phyloP scores from a whole-genome alignment of 352 stramenopile species.

The Globisporangium lucens region DNA sequence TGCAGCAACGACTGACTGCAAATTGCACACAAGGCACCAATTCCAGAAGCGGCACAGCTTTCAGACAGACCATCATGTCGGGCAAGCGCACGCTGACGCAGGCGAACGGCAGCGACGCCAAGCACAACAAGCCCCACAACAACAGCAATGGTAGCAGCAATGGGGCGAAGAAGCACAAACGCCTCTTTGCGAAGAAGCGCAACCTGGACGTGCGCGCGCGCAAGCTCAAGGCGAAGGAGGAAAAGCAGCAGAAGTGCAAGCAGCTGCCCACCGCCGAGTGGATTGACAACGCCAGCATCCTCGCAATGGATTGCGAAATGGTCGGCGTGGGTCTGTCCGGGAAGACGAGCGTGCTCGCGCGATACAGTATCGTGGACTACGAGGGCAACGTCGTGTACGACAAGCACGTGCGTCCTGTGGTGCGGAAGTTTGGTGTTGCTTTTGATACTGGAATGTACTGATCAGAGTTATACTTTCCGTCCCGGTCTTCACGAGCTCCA shows the following conservation, averaged over 20 bases:
- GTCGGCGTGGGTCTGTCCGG: slow-evolving; percentile 76
- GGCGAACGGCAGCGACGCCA: slow-evolving; percentile 7
- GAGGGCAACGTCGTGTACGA: slow-evolving; percentile 83
- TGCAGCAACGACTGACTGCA: neutral
- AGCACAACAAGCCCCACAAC: slow-evolving; percentile 7
- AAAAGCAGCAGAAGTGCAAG: slow-evolving; percentile 45
- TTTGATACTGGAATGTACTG: neutral
- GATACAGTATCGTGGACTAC: slow-evolving; percentile 87
- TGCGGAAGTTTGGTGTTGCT: slow-evolving; percentile 4
- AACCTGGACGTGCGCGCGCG: slow-evolving; percentile 33
- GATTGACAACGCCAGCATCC: slow-evolving; percentile 74
- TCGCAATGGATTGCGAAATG: slow-evolving; percentile 90
- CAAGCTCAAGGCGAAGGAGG: slow-evolving; percentile 46
- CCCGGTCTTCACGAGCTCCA: slow-evolving; percentile 59
- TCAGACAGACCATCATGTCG: slow-evolving; percentile 7
- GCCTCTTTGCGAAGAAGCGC: slow-evolving; percentile 25
- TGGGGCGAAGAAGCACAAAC: slow-evolving; percentile 26
- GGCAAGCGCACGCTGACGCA: slow-evolving; percentile 24
- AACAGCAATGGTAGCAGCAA: slow-evolving; percentile 16
- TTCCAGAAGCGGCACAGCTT: neutral
- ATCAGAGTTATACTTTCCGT: slow-evolving; percentile 11
- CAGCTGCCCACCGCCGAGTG: slow-evolving; percentile 56
- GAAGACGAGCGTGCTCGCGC: slow-evolving; percentile 74
- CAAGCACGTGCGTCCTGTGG: slow-evolving; percentile 74
- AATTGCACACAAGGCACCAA: neutral